These are phyloP conservation scores for Stylonectria norvegica DNA, from an alignment of 2,329 filamentous ascomycete genomes.

Conservation along the genomic window DNA sequence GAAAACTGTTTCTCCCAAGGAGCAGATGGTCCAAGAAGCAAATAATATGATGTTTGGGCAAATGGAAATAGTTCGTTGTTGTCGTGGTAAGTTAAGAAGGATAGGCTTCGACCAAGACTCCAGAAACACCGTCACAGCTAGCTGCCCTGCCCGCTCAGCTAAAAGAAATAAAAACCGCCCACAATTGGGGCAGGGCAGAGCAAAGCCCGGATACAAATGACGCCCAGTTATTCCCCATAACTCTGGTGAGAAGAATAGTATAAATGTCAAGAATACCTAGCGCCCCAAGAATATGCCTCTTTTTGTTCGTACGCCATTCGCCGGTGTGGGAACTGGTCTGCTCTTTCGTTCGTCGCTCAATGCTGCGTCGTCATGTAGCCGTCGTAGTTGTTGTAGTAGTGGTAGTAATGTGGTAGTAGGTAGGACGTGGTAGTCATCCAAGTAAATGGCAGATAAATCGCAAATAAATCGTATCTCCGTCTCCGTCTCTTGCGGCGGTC, in stretches of 20 bases:
- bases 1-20: constrained; percentile 3
- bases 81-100: constrained; percentile 5
- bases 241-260: constrained; percentile 26
- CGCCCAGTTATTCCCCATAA: constrained; percentile 15
- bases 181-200: constrained; percentile 2
- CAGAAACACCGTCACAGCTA: constrained; percentile 17
- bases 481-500: constrained; percentile 20
- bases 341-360: constrained; percentile 32
- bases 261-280: constrained; percentile 36
- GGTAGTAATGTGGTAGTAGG: too few species aligned
- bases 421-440: too few species aligned
- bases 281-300: constrained; percentile 37
- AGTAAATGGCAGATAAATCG: too few species aligned
- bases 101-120: constrained; percentile 13
- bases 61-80: neutral
- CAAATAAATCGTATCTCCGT: constrained; percentile 24
- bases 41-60: too few species aligned
- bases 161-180: constrained; percentile 4
- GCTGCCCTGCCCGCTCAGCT: constrained; percentile 5
- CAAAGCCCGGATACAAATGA: constrained; percentile 4
- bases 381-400: constrained; percentile 24
- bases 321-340: constrained; percentile 33
- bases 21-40: too few species aligned
- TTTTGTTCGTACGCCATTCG: constrained; percentile 40
- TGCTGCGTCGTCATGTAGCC: constrained; percentile 32